Conservation (phyloP, 257 asterid species). For the Scutellaria baicalensis region DNA sequence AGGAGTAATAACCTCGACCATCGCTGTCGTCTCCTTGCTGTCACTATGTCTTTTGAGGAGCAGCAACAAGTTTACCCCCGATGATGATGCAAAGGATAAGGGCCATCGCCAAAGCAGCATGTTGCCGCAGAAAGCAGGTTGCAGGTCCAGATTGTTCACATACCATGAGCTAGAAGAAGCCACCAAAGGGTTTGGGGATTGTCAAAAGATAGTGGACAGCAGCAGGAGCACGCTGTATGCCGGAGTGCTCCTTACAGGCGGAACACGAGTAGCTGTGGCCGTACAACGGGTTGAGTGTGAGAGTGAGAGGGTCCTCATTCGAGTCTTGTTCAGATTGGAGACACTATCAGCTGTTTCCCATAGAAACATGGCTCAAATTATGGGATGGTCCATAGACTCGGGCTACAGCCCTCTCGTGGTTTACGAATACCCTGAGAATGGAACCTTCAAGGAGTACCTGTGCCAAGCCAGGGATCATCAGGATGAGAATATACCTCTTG, state of each 20-base stretch:
- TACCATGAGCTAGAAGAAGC: conserved; percentile 63
- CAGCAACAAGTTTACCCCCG: conserved; percentile 24
- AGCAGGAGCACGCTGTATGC: conserved; percentile 27
- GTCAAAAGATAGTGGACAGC: conserved; percentile 27
- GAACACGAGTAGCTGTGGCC: conserved; percentile 39
- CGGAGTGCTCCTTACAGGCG: conserved; percentile 33
- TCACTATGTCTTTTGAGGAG: conserved; percentile 42
- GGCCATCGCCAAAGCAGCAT: conserved; percentile 17
- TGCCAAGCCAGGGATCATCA: conserved; percentile 24
- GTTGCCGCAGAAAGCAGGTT: conserved; percentile 25
- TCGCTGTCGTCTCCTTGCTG: conserved; percentile 34
- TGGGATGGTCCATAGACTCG: conserved; percentile 56
- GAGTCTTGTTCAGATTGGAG: conserved; percentile 34
- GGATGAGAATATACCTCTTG: conserved; percentile 10
- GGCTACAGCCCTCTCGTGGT: conserved; percentile 36
- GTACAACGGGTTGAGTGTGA: conserved; percentile 42
- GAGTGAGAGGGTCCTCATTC: conserved; percentile 30
- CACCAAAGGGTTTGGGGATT: conserved; percentile 48
- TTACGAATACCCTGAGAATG: conserved; percentile 40
- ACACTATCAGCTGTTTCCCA: conserved; percentile 40
- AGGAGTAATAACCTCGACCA: conserved; percentile 46
- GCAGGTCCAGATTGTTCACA: conserved; percentile 32
- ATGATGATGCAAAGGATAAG: not conserved
- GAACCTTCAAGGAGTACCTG: conserved; percentile 42
- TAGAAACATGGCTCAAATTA: conserved; percentile 41